phyloP scores from a whole-genome alignment of 2,329 filamentous ascomycete species.

The Arthroderma sp. region DNA sequence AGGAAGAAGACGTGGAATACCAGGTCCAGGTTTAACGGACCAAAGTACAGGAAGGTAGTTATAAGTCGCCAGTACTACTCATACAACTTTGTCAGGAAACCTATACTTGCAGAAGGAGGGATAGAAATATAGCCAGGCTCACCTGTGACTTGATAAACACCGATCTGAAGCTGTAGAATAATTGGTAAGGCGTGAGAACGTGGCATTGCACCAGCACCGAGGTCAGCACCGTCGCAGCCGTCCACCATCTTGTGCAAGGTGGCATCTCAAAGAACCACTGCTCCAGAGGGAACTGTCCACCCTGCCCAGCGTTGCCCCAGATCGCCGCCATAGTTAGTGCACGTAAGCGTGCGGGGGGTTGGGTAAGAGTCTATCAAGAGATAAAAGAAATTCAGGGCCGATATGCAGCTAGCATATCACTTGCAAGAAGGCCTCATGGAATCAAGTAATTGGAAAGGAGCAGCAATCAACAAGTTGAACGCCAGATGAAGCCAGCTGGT shows the following conservation, averaged over 20 bases:
- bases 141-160: constrained; percentile 91
- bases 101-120: background rate
- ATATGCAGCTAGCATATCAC: background rate
- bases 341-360: background rate
- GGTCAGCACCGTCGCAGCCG: constrained; percentile 75
- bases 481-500: background rate
- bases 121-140: constrained; percentile 24
- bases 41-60: constrained; percentile 95
- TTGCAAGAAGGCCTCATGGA: background rate
- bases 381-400: background rate
- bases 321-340: constrained; percentile 30
- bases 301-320: constrained; percentile 34
- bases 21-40: constrained; percentile 82
- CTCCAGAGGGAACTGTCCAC: constrained; percentile 65
- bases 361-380: background rate
- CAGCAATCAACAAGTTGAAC: background rate
- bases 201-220: constrained; percentile 88
- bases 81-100: background rate
- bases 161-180: constrained; percentile 90
- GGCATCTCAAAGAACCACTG: constrained; percentile 99
- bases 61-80: constrained; percentile 86
- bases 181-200: constrained; percentile 81
- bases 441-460: background rate
- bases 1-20: constrained; percentile 98
- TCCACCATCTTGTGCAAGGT: constrained; percentile 92